Conservation (phyloP, 2,329 filamentous ascomycete species). For the Neofusicoccum sp. region DNA sequence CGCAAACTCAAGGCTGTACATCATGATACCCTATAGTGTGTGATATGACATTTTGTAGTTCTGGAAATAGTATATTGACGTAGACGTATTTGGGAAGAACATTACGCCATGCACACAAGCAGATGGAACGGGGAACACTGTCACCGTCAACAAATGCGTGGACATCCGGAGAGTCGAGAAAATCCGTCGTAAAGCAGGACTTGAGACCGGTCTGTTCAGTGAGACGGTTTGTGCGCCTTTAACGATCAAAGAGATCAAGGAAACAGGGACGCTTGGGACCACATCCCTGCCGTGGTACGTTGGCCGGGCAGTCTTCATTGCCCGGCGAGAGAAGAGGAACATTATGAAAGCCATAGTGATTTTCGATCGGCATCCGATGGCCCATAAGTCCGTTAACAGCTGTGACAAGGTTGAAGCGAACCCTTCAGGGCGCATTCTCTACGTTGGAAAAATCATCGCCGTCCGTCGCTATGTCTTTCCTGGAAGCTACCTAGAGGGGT, state of each 20-base stretch:
- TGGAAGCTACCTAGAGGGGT: not conserved
- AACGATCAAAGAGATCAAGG: not conserved
- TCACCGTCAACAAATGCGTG: not conserved
- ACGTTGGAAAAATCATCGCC: not conserved
- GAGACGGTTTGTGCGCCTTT: not conserved
- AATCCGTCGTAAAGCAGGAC: not conserved
- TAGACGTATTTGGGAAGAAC: not conserved
- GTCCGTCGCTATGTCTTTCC: not conserved
- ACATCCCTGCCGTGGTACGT: not conserved
- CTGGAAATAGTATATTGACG: no score
- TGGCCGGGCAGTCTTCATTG: not conserved
- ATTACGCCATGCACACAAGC: not conserved
- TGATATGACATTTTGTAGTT: not conserved
- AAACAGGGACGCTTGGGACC: not conserved
- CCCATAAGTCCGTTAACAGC: not conserved
- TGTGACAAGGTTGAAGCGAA: not conserved
- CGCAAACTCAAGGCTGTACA: not conserved
- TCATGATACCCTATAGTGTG: not conserved
- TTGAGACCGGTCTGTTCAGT: not conserved
- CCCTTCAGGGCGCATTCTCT: not conserved
- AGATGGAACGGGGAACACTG: not conserved
- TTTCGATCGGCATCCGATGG: not conserved
- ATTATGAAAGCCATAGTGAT: not conserved
- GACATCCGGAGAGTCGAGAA: not conserved
- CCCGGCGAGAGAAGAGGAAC: not conserved